These are phyloP conservation scores for Gremmenia infestans DNA, from an alignment of 2,329 filamentous ascomycete genomes.

Conservation along the genomic window DNA sequence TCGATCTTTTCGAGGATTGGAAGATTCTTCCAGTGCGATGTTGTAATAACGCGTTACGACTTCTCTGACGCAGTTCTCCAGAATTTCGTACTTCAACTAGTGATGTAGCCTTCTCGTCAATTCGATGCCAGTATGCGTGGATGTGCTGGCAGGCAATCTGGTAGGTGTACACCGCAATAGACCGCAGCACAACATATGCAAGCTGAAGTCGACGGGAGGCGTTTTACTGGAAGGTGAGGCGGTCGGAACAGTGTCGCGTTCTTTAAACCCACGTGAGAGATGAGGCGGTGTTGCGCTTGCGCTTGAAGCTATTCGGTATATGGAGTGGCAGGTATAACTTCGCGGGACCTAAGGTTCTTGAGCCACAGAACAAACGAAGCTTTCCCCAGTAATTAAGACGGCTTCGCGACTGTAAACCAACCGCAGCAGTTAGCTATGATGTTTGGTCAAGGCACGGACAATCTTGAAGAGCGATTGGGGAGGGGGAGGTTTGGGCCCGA, in stretches of 20 bases:
- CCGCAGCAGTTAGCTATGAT: conserved; percentile 29
- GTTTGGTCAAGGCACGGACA: conserved; percentile 21
- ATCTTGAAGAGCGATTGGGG: conserved; percentile 25
- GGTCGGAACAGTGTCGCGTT: conserved; percentile 26
- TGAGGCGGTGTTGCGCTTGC: conserved; percentile 20
- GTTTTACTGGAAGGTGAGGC: conserved; percentile 38
- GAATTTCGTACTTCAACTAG: conserved; percentile 23
- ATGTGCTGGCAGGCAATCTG: conserved; percentile 57
- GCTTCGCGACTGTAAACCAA: conserved; percentile 26
- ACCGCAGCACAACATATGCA: conserved; percentile 55
- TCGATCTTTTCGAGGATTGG: conserved; percentile 3
- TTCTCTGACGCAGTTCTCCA: conserved; percentile 23
- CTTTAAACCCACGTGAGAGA: conserved; percentile 27
- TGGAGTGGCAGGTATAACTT: conserved; percentile 16
- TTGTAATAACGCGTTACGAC: conserved; percentile 20
- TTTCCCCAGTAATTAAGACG: conserved; percentile 24
- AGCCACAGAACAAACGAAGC: conserved; percentile 22
- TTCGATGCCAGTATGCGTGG: conserved; percentile 47
- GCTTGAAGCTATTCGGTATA: conserved; percentile 26
- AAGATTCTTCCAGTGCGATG: conserved; percentile 4
- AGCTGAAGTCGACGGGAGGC: conserved; percentile 43
- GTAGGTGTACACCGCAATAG: conserved; percentile 48
- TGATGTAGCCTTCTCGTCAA: conserved; percentile 36
- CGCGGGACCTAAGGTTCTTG: conserved; percentile 19
- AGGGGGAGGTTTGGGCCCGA: conserved; percentile 21